These are phyloP conservation scores for Toxoplasma gondii DNA, from an alignment of 169 alveolate species.

Conservation along the genomic window DNA sequence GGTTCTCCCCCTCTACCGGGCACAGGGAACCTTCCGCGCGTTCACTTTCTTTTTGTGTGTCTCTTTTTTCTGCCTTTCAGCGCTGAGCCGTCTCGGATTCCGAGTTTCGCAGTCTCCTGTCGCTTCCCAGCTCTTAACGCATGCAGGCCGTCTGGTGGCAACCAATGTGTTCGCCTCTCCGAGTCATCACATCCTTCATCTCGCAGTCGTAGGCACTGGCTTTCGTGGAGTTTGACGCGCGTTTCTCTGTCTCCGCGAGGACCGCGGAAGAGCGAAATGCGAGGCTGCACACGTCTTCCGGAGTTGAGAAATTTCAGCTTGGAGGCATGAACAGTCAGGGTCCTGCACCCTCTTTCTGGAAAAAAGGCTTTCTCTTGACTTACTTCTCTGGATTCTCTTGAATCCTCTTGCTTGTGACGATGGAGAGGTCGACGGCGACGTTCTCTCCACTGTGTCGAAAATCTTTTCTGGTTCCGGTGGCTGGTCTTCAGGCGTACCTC, in stretches of 20 bases:
- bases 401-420: too few species aligned
- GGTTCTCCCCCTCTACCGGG: too few species aligned
- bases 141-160: background rate
- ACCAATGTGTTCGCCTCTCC: background rate
- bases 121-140: background rate
- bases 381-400: too few species aligned
- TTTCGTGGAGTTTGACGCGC: background rate
- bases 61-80: background rate
- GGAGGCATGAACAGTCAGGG: background rate
- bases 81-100: background rate
- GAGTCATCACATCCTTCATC: slow-evolving; percentile 6
- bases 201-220: background rate
- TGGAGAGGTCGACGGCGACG: too few species aligned
- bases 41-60: too few species aligned
- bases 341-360: background rate
- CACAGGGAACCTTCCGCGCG: too few species aligned
- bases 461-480: too few species aligned
- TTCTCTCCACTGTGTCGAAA: too few species aligned
- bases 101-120: background rate
- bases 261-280: background rate
- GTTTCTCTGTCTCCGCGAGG: background rate
- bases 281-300: background rate
- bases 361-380: too few species aligned
- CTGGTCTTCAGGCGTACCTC: too few species aligned
- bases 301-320: too few species aligned